phyloP scores from a whole-genome alignment of 2,329 filamentous ascomycete genomes.

The Cladosporium sp. region DNA sequence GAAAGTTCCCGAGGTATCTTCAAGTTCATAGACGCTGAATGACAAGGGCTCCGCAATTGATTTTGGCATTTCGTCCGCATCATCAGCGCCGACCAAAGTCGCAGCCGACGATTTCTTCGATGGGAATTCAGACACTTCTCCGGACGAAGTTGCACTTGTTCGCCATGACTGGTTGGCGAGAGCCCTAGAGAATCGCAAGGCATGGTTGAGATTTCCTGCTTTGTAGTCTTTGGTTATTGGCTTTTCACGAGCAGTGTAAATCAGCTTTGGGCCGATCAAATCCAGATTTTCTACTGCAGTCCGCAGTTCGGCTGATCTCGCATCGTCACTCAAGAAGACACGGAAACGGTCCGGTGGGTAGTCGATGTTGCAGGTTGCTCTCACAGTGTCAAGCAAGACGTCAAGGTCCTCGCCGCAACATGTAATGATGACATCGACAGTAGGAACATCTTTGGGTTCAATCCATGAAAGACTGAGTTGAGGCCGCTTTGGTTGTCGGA shows the following conservation, averaged over 20 bases:
- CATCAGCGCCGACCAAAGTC: not conserved
- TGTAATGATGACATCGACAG: constrained; percentile 42
- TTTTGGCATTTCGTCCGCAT: constrained; percentile 6
- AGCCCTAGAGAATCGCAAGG: not conserved
- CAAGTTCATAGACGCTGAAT: constrained; percentile 7
- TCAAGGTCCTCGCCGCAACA: constrained; percentile 43
- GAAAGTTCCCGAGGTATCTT: constrained; percentile 35
- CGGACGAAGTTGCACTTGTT: not conserved
- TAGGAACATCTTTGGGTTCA: constrained; percentile 30
- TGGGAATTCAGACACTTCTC: not conserved
- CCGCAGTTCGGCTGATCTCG: constrained; percentile 31
- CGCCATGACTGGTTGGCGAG: not conserved
- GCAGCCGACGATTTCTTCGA: constrained; percentile 40
- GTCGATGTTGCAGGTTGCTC: constrained; percentile 36
- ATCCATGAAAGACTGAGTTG: constrained; percentile 2
- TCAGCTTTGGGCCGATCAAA: constrained; percentile 31
- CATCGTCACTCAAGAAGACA: constrained; percentile 41
- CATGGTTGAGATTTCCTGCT: constrained; percentile 57
- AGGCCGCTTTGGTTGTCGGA: not conserved
- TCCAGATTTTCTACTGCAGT: constrained; percentile 33
- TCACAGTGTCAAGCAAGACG: constrained; percentile 39
- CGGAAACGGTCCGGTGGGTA: constrained; percentile 36
- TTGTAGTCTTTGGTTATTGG: constrained; percentile 46
- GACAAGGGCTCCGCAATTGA: not conserved
- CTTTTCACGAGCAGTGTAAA: constrained; percentile 42